Conservation (phyloP, 306 rosid species). For the Medicago truncatula region MtrunA17r5.0-ANR NC_053047.1:39779501-39780000, state of each 20-base stretch:
- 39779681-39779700: neutral
- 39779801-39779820: neutral
- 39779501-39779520: slow-evolving; percentile 16
- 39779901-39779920: slow-evolving; percentile 79
- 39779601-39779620: slow-evolving; percentile 79
- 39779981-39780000: slow-evolving; percentile 86
- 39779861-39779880: slow-evolving; percentile 91
- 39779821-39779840: slow-evolving; percentile 74
- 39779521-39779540: slow-evolving; percentile 6
- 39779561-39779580: slow-evolving; percentile 96
- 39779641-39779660: slow-evolving; percentile 90
- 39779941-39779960: slow-evolving; percentile 87
- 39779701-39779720: slow-evolving; percentile 4
- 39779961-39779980: slow-evolving; percentile 78
- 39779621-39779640: slow-evolving; percentile 83
- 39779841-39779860: slow-evolving; percentile 90
- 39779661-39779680: slow-evolving; percentile 11
- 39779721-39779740: neutral
- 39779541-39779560: slow-evolving; percentile 82
- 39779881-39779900: slow-evolving; percentile 99
- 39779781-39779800: slow-evolving; percentile 22
- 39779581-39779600: slow-evolving; percentile 97
- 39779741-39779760: slow-evolving; percentile 28
- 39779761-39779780: slow-evolving; percentile 1
- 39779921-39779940: slow-evolving; percentile 56